Conservation (phyloP, 495 filamentous ascomycete species). For the Darksidea phi region DNA sequence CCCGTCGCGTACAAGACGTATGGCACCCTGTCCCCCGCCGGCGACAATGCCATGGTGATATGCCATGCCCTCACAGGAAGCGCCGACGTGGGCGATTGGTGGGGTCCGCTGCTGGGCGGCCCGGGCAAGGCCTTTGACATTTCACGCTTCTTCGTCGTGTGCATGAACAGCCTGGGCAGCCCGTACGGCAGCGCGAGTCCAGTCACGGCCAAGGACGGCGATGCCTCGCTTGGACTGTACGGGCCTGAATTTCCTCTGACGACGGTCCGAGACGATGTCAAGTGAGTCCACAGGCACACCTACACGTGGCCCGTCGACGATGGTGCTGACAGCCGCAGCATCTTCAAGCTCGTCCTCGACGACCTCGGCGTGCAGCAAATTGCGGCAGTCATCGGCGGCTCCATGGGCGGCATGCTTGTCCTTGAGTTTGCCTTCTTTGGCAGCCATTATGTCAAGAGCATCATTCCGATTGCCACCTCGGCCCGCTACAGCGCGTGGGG, state of each 20-base stretch:
- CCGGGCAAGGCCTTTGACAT: slow-evolving; percentile 88
- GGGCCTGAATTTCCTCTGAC: slow-evolving; percentile 96
- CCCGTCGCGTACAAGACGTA: slow-evolving; percentile 89
- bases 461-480: slow-evolving; percentile 94
- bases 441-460: slow-evolving; percentile 83
- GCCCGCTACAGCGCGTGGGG: slow-evolving; percentile 97
- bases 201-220: slow-evolving; percentile 80
- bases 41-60: slow-evolving; percentile 93
- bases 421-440: slow-evolving; percentile 97
- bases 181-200: slow-evolving; percentile 96
- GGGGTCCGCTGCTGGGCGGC: slow-evolving; percentile 90
- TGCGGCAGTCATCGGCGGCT: slow-evolving; percentile 90
- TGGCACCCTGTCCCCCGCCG: slow-evolving; percentile 68
- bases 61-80: slow-evolving; percentile 96
- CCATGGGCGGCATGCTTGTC: slow-evolving; percentile 96
- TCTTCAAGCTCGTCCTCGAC: slow-evolving; percentile 89
- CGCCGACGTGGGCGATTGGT: slow-evolving; percentile 96
- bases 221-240: slow-evolving; percentile 72
- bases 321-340: slow-evolving; percentile 47
- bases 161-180: slow-evolving; percentile 93
- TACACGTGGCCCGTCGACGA: neutral
- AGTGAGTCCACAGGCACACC: slow-evolving; percentile 50
- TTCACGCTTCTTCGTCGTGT: slow-evolving; percentile 89
- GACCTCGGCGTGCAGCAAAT: slow-evolving; percentile 83
- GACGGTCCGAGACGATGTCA: slow-evolving; percentile 92